These are phyloP conservation scores for Conticribra weissflogii DNA, from an alignment of 108 stramenopile genomes.

Conservation along the genomic window DNA sequence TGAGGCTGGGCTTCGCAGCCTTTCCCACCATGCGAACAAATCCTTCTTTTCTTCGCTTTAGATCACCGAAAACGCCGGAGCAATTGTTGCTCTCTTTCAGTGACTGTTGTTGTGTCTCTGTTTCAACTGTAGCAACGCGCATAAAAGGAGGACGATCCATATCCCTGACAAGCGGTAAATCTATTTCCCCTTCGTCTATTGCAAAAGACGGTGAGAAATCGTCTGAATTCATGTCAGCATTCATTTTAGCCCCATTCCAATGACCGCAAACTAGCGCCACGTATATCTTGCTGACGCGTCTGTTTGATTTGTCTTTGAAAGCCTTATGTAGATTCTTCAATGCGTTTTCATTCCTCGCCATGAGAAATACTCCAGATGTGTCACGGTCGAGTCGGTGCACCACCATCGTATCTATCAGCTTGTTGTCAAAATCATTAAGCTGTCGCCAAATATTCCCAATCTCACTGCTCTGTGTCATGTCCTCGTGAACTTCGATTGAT, in stretches of 20 bases:
- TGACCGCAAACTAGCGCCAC: conserved; percentile 43
- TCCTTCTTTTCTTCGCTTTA: conserved; percentile 50
- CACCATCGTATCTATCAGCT: conserved; percentile 61
- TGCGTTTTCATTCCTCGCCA: conserved; percentile 60
- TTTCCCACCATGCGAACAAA: conserved; percentile 63
- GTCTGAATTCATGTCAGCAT: no score
- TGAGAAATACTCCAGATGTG: conserved; percentile 69
- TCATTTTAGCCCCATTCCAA: no score
- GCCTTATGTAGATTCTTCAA: conserved; percentile 54
- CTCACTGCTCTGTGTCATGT: neutral
- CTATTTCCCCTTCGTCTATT: conserved; percentile 67
- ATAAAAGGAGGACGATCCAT: conserved; percentile 69
- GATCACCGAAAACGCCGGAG: no score
- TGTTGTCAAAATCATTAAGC: conserved; percentile 3
- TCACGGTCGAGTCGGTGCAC: conserved; percentile 81
- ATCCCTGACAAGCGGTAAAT: conserved; percentile 73
- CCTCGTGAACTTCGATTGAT: neutral
- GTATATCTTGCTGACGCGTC: conserved; percentile 29
- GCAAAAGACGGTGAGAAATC: neutral
- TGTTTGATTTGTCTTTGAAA: conserved; percentile 48
- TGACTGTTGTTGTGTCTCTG: conserved; percentile 8
- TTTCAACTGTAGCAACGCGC: conserved; percentile 57
- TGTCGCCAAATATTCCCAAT: neutral
- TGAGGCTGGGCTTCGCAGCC: conserved; percentile 61
- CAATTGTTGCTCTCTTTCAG: no score